Evolutionary conservation across 306 rosid genomes (phyloP).

Genomic region (Argentina anserina): DNA sequence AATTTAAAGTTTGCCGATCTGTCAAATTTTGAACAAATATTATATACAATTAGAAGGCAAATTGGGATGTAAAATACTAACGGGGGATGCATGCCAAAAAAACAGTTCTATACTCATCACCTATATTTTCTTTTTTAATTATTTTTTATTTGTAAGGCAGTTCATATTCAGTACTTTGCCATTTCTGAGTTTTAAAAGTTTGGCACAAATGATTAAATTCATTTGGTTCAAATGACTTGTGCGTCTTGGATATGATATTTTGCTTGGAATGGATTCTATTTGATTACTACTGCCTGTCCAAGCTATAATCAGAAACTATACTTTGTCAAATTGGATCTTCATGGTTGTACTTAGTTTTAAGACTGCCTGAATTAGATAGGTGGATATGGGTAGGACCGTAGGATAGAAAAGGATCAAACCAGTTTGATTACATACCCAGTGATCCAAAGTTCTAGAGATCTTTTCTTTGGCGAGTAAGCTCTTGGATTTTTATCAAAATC

Average conservation of each 20-base stretch:
- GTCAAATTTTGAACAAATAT: conserved; percentile 3
- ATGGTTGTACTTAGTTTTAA: too few relatives aligned
- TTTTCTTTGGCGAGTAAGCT: too few relatives aligned
- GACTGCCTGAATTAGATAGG: neutral
- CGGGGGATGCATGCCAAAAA: neutral
- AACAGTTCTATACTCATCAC: neutral
- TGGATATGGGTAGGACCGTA: too few relatives aligned
- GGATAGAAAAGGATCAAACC: too few relatives aligned
- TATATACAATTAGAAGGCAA: neutral
- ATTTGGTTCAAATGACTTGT: neutral
- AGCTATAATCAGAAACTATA: neutral
- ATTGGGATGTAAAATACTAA: neutral
- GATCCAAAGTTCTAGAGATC: too few relatives aligned
- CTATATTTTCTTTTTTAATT: too few relatives aligned
- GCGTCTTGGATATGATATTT: neutral
- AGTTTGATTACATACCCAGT: too few relatives aligned
- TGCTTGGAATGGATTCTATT: neutral
- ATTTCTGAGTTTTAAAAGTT: neutral
- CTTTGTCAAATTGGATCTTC: too few relatives aligned
- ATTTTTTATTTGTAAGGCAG: too few relatives aligned
- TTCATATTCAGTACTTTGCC: neutral
- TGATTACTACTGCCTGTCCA: neutral
- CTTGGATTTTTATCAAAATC: too few relatives aligned
- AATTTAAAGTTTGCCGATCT: neutral
- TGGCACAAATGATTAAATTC: neutral